Evolutionary conservation across 352 stramenopile species (phyloP).

Genomic region (Pythium myriotylum): DNA sequence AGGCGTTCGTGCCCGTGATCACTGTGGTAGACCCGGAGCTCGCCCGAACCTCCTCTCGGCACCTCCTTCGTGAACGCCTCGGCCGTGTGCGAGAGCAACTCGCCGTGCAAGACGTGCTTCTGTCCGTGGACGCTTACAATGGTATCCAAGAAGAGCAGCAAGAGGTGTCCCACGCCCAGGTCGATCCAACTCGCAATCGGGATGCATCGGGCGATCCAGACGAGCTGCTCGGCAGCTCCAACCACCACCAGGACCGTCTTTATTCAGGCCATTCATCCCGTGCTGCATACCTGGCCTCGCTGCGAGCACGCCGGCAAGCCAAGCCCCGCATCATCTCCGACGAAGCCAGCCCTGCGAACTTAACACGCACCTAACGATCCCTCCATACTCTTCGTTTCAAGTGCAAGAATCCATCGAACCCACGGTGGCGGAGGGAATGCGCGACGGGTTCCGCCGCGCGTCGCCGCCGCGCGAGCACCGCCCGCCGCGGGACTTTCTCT

Average conservation of each 20-base stretch:
- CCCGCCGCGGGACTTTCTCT: constrained; percentile 11
- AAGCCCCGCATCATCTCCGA: not conserved
- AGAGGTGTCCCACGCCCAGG: no score
- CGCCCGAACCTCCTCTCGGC: not conserved
- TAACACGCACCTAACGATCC: not conserved
- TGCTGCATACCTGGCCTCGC: constrained; percentile 15
- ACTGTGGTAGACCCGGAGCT: constrained; percentile 42
- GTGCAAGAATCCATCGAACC: no score
- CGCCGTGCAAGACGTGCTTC: constrained; percentile 2
- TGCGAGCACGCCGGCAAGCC: constrained; percentile 9
- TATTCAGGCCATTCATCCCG: constrained; percentile 16
- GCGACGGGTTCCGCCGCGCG: no score
- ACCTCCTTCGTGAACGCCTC: constrained; percentile 14
- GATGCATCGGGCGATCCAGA: no score
- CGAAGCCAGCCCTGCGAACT: not conserved
- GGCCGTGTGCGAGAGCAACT: constrained; percentile 16
- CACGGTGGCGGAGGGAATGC: no score
- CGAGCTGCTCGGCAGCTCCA: not conserved
- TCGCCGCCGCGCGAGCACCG: not conserved
- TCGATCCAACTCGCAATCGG: no score
- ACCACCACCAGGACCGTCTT: not conserved
- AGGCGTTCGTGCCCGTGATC: constrained; percentile 65
- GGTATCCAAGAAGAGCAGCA: no score
- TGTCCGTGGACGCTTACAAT: not conserved
- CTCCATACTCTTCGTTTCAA: not conserved